Conservation (phyloP, 78 protist species). For the Isochrysis galbana region DNA sequence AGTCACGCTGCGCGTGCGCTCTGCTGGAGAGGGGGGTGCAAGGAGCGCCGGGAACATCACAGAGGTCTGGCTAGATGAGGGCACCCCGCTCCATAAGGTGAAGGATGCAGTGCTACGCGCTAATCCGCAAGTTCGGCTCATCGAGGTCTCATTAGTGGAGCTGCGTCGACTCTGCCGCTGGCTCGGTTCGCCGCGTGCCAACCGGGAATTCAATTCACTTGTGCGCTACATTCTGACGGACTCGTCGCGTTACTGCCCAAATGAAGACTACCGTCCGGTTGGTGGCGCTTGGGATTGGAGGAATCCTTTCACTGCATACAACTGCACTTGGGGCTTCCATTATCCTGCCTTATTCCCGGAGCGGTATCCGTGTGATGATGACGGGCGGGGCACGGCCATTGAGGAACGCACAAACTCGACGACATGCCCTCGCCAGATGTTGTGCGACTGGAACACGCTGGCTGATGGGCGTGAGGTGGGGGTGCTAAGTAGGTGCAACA, state of each 20-base stretch:
- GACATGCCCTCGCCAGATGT: conserved; percentile 1
- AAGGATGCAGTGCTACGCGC: neutral
- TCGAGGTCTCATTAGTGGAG: neutral
- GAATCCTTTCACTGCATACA: neutral
- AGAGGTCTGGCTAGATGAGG: neutral
- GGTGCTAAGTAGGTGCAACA: neutral
- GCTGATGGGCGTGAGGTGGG: neutral
- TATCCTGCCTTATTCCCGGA: neutral
- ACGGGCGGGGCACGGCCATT: neutral
- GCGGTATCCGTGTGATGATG: neutral
- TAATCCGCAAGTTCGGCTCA: neutral
- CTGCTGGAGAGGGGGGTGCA: neutral
- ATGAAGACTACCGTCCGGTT: neutral
- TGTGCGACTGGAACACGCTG: neutral
- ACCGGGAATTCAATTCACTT: neutral
- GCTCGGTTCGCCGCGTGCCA: neutral
- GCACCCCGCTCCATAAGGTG: neutral
- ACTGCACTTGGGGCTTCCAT: conserved; percentile 21
- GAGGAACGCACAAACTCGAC: neutral
- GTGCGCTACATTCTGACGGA: neutral
- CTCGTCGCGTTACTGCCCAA: neutral
- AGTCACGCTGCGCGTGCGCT: neutral
- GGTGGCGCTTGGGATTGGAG: neutral
- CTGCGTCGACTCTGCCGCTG: conserved; percentile 12
- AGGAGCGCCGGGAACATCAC: too few relatives aligned